These are phyloP conservation scores for Trichoderma sp. DNA, from an alignment of 2,329 filamentous ascomycete genomes.

Conservation along the genomic window DNA sequence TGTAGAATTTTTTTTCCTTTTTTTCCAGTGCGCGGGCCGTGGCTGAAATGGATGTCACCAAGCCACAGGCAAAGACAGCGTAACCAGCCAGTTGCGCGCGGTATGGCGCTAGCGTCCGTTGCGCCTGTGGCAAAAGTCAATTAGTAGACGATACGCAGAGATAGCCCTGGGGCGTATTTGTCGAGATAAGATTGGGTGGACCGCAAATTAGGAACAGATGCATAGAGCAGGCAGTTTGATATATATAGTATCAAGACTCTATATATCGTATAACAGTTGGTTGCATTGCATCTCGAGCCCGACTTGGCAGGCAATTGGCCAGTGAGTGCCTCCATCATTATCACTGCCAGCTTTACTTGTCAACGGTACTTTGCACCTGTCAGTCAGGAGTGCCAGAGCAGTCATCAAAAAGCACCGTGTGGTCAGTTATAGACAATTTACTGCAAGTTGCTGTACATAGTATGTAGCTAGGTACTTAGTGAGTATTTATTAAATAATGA, in stretches of 20 bases:
- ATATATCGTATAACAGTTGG: background rate
- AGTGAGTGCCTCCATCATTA: background rate
- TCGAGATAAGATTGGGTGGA: background rate
- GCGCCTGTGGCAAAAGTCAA: constrained; percentile 1
- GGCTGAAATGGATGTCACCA: background rate
- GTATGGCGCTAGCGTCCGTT: constrained; percentile 9
- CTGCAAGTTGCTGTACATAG: background rate
- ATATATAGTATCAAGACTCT: background rate
- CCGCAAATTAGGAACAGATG: background rate
- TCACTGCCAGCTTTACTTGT: no score
- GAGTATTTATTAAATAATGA: no score
- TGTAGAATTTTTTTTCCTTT: background rate
- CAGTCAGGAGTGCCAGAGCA: background rate
- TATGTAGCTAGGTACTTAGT: no score
- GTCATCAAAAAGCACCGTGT: no score
- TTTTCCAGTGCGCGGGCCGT: constrained; percentile 7
- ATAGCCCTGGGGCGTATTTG: background rate
- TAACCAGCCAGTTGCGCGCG: background rate
- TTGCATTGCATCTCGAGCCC: background rate
- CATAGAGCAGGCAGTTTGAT: background rate
- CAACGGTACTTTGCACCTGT: background rate
- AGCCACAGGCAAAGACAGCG: background rate
- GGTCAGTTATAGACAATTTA: background rate
- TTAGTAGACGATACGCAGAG: background rate
- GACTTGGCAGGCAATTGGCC: background rate